A percentile compares a stretch with the other conserved stretches of the same genome.
phyloP scores from a whole-genome alignment of 2,329 filamentous ascomycete species.

The Mycogone perniciosa region DNA sequence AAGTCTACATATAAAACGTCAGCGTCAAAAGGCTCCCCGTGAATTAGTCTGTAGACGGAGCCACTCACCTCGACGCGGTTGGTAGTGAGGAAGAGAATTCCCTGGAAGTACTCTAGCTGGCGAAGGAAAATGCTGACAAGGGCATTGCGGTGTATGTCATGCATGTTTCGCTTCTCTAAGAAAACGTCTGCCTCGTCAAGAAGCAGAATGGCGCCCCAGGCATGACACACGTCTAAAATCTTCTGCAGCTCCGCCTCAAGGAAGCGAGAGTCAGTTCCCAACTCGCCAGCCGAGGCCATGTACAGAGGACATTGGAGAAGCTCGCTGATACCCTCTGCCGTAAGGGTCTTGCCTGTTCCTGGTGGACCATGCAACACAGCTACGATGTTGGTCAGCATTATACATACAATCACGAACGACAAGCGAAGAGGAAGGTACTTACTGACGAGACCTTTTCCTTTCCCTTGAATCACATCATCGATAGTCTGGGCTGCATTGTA shows the following conservation, averaged over 20 bases:
- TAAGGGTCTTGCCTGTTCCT: conserved; percentile 83
- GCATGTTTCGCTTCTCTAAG: conserved; percentile 73
- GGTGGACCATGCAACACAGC: conserved; percentile 77
- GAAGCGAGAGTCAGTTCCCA: conserved; percentile 68
- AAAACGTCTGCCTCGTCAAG: conserved; percentile 84
- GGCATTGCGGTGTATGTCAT: conserved; percentile 78
- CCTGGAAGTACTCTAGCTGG: conserved; percentile 85
- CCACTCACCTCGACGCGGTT: conserved; percentile 64
- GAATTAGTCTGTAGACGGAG: neutral
- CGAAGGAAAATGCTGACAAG: conserved; percentile 83
- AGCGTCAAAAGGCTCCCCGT: neutral
- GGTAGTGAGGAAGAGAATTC: conserved; percentile 83
- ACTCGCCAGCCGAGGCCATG: conserved; percentile 74
- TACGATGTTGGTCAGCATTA: conserved; percentile 19
- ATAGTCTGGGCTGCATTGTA: conserved; percentile 76
- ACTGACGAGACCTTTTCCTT: conserved; percentile 76
- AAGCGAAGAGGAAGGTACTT: conserved; percentile 21
- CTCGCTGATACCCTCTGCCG: conserved; percentile 80
- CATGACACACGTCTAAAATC: conserved; percentile 78
- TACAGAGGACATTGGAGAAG: conserved; percentile 76
- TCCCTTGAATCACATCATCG: conserved; percentile 76
- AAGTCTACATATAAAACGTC: conserved; percentile 47
- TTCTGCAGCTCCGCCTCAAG: conserved; percentile 74
- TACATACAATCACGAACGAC: neutral
- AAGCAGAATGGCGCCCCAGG: conserved; percentile 78